Conservation (phyloP, 2,329 filamentous ascomycete species). For the Tolypocladium paradoxum region DNA sequence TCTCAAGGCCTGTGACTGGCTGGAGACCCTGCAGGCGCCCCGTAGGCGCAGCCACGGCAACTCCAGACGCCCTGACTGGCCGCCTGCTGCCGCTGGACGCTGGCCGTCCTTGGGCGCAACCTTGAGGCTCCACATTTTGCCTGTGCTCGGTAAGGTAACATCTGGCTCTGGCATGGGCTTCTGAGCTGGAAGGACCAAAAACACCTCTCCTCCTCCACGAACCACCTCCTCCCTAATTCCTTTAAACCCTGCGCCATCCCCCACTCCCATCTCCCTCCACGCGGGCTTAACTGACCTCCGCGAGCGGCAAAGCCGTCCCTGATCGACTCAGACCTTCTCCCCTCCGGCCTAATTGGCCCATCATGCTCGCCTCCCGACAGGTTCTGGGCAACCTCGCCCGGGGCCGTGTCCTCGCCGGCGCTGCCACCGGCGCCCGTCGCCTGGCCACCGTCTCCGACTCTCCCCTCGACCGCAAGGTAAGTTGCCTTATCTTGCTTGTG, state of each 20-base stretch:
- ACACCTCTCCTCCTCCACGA: constrained; percentile 14
- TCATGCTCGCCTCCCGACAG: constrained; percentile 63
- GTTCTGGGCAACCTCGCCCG: constrained; percentile 55
- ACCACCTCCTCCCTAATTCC: constrained; percentile 3
- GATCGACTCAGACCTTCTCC: constrained; percentile 14
- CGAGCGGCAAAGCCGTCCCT: constrained; percentile 11
- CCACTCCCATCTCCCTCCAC: constrained; percentile 3
- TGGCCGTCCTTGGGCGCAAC: no score
- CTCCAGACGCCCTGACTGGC: neutral
- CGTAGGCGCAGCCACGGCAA: neutral
- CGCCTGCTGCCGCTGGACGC: neutral
- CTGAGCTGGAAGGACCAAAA: constrained; percentile 9
- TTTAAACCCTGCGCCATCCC: constrained; percentile 9
- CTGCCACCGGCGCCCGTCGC: constrained; percentile 53
- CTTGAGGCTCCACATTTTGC: constrained; percentile 4
- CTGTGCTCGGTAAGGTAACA: constrained; percentile 9
- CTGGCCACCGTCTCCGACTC: constrained; percentile 82
- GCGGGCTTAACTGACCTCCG: constrained; percentile 6
- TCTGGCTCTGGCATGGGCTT: constrained; percentile 6
- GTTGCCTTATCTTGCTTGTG: constrained; percentile 9
- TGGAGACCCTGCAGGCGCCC: neutral
- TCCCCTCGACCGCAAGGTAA: constrained; percentile 80
- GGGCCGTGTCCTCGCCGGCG: constrained; percentile 42
- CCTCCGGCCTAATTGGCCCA: constrained; percentile 27
- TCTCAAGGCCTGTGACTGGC: constrained; percentile 14